Percentiles rank a stretch among this genome's conserved stretches.
Evolutionary conservation across 2,329 filamentous ascomycete species (phyloP).

Genomic region (Dothiorella sarmentorum): DNA sequence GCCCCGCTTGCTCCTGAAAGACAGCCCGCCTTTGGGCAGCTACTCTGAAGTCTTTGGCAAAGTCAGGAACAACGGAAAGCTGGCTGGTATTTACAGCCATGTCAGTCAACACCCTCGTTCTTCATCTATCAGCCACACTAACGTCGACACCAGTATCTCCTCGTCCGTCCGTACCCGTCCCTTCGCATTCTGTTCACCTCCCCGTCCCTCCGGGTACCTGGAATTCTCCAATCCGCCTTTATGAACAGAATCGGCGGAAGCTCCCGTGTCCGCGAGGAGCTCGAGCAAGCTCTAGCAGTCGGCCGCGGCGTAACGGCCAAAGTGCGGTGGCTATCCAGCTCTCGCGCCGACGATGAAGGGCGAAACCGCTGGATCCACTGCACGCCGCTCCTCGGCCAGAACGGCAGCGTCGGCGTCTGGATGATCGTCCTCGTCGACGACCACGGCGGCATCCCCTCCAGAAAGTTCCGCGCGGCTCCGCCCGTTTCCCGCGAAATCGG

Average conservation of each 20-base stretch:
- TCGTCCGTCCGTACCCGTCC: conserved; percentile 47
- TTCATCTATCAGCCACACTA: background rate
- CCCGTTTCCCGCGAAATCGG: conserved; percentile 8
- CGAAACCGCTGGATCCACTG: conserved; percentile 73
- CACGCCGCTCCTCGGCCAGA: conserved; percentile 66
- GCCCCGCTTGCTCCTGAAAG: conserved; percentile 49
- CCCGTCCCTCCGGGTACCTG: conserved; percentile 48
- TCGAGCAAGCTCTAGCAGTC: conserved; percentile 60
- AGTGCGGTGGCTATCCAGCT: conserved; percentile 60
- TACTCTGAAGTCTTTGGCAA: conserved; percentile 22
- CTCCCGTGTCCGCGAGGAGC: conserved; percentile 50
- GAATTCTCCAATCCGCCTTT: conserved; percentile 49
- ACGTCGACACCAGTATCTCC: conserved; percentile 40
- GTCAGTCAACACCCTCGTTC: conserved; percentile 38
- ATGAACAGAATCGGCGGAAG: conserved; percentile 50
- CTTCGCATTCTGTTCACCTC: conserved; percentile 51
- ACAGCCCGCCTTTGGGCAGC: conserved; percentile 28
- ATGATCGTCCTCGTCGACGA: conserved; percentile 73
- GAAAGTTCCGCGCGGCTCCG: conserved; percentile 6
- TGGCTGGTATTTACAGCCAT: conserved; percentile 50
- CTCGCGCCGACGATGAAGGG: conserved; percentile 50
- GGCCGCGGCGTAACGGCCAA: conserved; percentile 72
- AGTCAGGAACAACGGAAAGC: conserved; percentile 36
- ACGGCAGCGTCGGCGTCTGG: conserved; percentile 70
- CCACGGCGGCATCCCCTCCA: conserved; percentile 33